Base-by-base conservation (phyloP, 2,329 filamentous ascomycete genomes). In the Fusarium sp. region DNA sequence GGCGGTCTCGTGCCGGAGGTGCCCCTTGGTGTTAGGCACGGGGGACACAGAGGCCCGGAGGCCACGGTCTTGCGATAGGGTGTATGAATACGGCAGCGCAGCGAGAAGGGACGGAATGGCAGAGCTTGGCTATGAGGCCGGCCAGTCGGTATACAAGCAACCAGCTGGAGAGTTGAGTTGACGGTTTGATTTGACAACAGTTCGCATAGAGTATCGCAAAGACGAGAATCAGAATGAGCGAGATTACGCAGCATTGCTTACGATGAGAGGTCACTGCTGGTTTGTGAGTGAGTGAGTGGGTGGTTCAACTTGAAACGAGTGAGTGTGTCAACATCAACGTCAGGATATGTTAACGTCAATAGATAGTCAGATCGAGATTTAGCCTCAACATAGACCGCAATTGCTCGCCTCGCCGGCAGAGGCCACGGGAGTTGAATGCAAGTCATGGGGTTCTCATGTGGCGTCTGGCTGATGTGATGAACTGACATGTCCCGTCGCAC, bases 151-250 rank as follows among this genome's bases (percentile, higher is more conserved):
- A 54, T 61, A 30, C 54, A 35, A 54, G n/a, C 40, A 40, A 45
- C 52, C 33, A 63, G 50, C 50, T 54, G 50, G 27, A 33, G 45
- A 35, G 38, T 33, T 27, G 33, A 43, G 54, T 59, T 59, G 45
- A 63, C 6, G 52, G 38, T 33, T 30, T 66, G 45, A 70, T 65
- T 61, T 40, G 33, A 61, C 57, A 37, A 59, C 62, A 27, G n/a
- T 57, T 63, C 54, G 30, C 60, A 58, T 40, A 37, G 35, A 43
- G 43, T 25, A 63, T 32, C 47, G 33, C 50, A 57, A 52, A 64
- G 27, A 64, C 27, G 61, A 57, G 58, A 69, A 72, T 63, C 54
- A 61, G 47, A 43, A 37, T 37, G 65, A 62, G 45, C 45, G n/a
- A 64, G 47, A 72, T 27, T 30, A 7, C 58, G 47, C 50, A 33